Base-by-base conservation (phyloP, 306 rosid genomes). In the Macrotyloma uniflorum region DNA sequence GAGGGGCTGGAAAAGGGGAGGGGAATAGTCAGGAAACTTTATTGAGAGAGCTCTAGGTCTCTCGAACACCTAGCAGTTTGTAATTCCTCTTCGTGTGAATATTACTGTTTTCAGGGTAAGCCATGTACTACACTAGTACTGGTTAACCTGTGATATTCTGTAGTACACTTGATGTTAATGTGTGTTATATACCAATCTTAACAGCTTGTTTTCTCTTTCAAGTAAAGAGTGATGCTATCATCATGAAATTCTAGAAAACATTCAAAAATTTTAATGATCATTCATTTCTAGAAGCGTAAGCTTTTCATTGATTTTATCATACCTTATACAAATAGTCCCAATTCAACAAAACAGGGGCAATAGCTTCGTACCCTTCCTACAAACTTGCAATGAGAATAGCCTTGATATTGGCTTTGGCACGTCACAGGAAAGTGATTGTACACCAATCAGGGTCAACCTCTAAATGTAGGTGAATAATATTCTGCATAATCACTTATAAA, bases 121-220 rank as follows among this genome's bases (percentile, higher is more conserved):
- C n/a, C n/a, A n/a, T n/a, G n/a, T n/a, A n/a, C n/a, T n/a, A n/a
- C n/a, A n/a, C n/a, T n/a, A n/a, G n/a, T n/a, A n/a, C n/a, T n/a
- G n/a, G n/a, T n/a, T n/a, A n/a, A n/a, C n/a, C n/a, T n/a, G n/a
- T n/a, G n/a, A n/a, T n/a, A n/a, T n/a, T n/a, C n/a, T n/a, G n/a
- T n/a, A n/a, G n/a, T n/a, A n/a, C n/a, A n/a, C n/a, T n/a, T n/a
- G n/a, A n/a, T n/a, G n/a, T n/a, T n/a, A n/a, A n/a, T n/a, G n/a
- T n/a, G n/a, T n/a, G n/a, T n/a, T n/a, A n/a, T n/a, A n/a, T n/a
- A n/a, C n/a, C n/a, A n/a, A n/a, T n/a, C n/a, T n/a, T n/a, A n/a
- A n/a, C n/a, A n/a, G n/a, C n/a, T 24, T 61, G 16, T 18, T 72
- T 49, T 62, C 55, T 71, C n/a, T 71, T 61, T 62, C 23, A 72